These are phyloP conservation scores for Monosporozyma aerobia DNA, from an alignment of 805 yeast species.

Conservation along the genomic window DNA sequence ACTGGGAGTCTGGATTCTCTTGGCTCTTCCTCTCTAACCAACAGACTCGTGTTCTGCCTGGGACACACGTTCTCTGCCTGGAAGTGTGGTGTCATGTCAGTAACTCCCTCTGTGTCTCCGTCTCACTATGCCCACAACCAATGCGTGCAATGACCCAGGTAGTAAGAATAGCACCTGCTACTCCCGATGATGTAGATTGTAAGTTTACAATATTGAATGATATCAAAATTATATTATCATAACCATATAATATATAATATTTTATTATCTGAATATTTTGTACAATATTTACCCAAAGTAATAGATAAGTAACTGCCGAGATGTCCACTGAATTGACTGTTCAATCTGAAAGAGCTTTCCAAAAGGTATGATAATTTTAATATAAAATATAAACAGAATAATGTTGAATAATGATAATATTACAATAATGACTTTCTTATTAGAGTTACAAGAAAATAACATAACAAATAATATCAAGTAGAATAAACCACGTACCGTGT, in stretches of 20 bases:
- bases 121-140: not conserved
- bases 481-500: too few species aligned
- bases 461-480: too few species aligned
- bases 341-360: conserved; percentile 99
- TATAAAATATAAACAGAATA: not conserved
- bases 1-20: too few species aligned
- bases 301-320: conserved; percentile 34
- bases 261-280: not conserved
- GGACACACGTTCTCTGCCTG: too few species aligned
- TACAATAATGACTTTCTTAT: too few species aligned
- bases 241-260: not conserved
- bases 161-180: not conserved
- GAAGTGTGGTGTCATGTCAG: too few species aligned
- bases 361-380: conserved; percentile 66
- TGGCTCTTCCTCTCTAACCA: too few species aligned
- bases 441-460: too few species aligned
- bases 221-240: not conserved
- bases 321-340: conserved; percentile 99
- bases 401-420: not conserved
- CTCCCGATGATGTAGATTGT: not conserved
- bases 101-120: too few species aligned
- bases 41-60: too few species aligned
- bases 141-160: not conserved
- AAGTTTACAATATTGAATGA: not conserved
- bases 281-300: conserved; percentile 1